Evolutionary conservation across 371 early-diverging fungal genomes (phyloP), one percentile per base, ranked within the genome.

Genomic region (Parasitella parasitica): DNA sequence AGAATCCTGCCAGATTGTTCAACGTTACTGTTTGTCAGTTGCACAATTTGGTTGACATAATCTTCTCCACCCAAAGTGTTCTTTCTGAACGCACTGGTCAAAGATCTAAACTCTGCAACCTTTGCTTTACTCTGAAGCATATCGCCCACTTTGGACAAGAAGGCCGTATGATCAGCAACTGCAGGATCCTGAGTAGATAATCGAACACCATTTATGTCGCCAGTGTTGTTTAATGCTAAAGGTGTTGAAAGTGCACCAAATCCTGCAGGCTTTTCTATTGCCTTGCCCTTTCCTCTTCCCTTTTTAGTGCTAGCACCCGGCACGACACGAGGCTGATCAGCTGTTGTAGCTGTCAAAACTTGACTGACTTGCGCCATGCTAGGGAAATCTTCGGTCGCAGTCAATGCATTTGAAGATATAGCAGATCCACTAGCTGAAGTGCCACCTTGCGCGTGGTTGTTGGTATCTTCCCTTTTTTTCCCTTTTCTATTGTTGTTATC

Each of bases 21-120:
- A 27, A 64, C 34, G 37, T 83, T 75, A 15, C 57, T 55, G 20
- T 72, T 66, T 32, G 77, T 80, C n/a, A 91, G 64, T 0, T 68
- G 49, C n/a, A 82, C 63, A 30, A 91, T 68, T 24, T 77, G 71
- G 4, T 72, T 70, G 34, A 92, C 72, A 59, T 87, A 89, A 24
- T 80, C 84, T 54, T 82, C 78, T 18, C 81, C 81, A 15, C 78
- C 72, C 12, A 87, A 72, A 7, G 61, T 64, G n/a, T 64, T 61
- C 16, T 80, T 76, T 38, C 86, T 77, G 70, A 82, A 91, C 9
- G 78, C 73, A 6, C 81, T 71, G 1, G 86, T 85, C 30, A 89
- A 43, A 2, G 74, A 67, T 62, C 86, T 82, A 70, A 91, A 91
- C 58, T 85, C 84, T 18, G 72, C 69, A 1, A 90, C 66, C 16